Conservation (phyloP, 2,329 filamentous ascomycete genomes). For the Colletotrichum sp. region DNA sequence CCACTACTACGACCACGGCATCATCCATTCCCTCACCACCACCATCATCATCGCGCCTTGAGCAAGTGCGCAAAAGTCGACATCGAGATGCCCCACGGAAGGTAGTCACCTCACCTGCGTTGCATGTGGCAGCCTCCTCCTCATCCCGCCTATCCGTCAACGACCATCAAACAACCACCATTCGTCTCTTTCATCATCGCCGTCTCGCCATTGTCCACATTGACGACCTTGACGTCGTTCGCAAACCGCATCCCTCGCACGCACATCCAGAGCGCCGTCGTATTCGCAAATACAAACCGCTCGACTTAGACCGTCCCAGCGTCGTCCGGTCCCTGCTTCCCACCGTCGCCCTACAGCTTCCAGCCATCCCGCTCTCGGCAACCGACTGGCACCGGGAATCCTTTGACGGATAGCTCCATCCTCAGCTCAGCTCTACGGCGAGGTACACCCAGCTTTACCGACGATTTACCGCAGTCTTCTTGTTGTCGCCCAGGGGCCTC, state of each 20-base stretch:
- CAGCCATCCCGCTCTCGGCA: not conserved
- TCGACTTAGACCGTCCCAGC: constrained; percentile 2
- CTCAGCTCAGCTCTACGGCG: not conserved
- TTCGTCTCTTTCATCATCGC: not conserved
- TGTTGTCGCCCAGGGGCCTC: not conserved
- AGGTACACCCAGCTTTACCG: not conserved
- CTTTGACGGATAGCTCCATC: not conserved
- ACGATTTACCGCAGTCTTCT: not conserved
- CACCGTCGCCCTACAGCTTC: not conserved
- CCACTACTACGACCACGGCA: not conserved
- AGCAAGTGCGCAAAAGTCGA: not conserved
- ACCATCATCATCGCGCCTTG: not conserved
- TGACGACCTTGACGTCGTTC: not conserved
- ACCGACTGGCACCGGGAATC: not conserved
- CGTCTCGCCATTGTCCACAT: not conserved
- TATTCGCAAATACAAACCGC: not conserved
- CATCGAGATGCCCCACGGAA: constrained; percentile 9
- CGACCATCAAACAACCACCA: not conserved
- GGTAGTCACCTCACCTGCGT: not conserved
- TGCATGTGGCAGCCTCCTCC: not conserved
- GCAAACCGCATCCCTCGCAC: not conserved
- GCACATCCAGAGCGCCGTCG: not conserved
- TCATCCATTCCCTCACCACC: not conserved
- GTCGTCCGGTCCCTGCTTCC: not conserved
- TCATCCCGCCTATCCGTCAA: not conserved